These are phyloP conservation scores for Calonectria naviculata DNA, from an alignment of 2,329 filamentous ascomycete genomes.

Conservation along the genomic window DNA sequence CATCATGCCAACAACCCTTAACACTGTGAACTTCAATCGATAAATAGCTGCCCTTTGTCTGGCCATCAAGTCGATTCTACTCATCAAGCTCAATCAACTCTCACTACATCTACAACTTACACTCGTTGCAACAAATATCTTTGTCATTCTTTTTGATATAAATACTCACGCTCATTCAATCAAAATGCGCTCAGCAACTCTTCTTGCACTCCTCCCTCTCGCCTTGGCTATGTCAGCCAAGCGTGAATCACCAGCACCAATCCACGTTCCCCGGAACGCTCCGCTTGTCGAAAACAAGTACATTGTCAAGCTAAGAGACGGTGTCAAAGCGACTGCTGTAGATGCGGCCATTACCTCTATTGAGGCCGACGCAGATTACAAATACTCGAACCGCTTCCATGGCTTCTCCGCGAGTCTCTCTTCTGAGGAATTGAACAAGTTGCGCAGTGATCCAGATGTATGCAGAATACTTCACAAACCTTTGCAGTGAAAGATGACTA, in stretches of 20 bases:
- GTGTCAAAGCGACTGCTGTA: constrained; percentile 33
- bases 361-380: constrained; percentile 45
- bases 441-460: constrained; percentile 41
- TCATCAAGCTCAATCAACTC: not conserved
- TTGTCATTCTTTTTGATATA: not conserved
- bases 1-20: not conserved
- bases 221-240: constrained; percentile 45
- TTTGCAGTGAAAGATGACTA: not conserved
- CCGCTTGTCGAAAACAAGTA: constrained; percentile 49
- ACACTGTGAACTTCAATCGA: not conserved
- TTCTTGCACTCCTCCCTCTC: constrained; percentile 47
- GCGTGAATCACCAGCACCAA: constrained; percentile 48
- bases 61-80: not conserved
- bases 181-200: constrained; percentile 47
- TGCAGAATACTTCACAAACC: not conserved
- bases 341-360: constrained; percentile 40
- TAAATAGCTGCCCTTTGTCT: not conserved
- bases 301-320: constrained; percentile 50
- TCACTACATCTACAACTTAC: not conserved
- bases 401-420: constrained; percentile 43
- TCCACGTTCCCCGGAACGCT: constrained; percentile 46
- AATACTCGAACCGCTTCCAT: constrained; percentile 36
- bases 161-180: not conserved
- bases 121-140: not conserved
- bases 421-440: constrained; percentile 37